Percentiles rank a stretch among this genome's conserved stretches.
Conservation (phyloP, 2,329 filamentous ascomycete genomes). For the Grosmannia clavigera region DNA sequence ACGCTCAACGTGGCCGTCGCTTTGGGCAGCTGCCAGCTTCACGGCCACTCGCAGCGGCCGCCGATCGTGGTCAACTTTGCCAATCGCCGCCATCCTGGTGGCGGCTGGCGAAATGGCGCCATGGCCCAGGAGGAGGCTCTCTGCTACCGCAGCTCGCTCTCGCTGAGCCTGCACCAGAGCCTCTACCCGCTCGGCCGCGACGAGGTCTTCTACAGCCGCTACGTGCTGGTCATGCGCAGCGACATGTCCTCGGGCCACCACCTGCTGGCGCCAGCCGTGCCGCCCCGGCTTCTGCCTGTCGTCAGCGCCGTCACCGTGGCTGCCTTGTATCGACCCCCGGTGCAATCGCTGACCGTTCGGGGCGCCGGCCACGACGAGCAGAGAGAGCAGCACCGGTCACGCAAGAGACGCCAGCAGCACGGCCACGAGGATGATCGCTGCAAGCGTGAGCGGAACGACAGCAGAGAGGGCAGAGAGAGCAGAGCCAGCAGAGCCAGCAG, state of each 20-base stretch:
- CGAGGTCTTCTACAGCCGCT: conserved; percentile 18
- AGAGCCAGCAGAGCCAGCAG: neutral
- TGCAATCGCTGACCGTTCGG: neutral
- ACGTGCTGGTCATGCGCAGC: conserved; percentile 20
- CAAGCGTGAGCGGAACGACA: neutral
- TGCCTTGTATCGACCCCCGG: conserved; percentile 23
- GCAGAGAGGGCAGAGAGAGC: neutral
- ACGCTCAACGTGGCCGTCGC: conserved; percentile 42
- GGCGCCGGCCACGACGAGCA: neutral
- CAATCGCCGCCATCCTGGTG: conserved; percentile 43
- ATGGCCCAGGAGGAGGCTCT: conserved; percentile 58
- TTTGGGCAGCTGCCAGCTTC: neutral
- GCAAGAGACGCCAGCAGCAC: neutral
- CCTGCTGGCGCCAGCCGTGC: conserved; percentile 10
- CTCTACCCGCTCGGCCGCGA: conserved; percentile 14
- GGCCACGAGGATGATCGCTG: neutral
- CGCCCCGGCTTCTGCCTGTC: conserved; percentile 27
- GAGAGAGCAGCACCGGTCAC: neutral
- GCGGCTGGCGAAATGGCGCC: conserved; percentile 49
- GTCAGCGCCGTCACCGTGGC: conserved; percentile 50
- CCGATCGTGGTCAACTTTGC: conserved; percentile 52
- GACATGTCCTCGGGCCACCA: conserved; percentile 1
- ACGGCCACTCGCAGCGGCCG: neutral
- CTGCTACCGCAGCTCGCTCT: conserved; percentile 49
- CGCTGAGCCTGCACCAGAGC: conserved; percentile 27